Percentiles rank a stretch among this genome's conserved stretches.
These are phyloP conservation scores for Aspergillus ustus DNA, from an alignment of 2,329 filamentous ascomycete genomes.

Conservation along the genomic window DNA sequence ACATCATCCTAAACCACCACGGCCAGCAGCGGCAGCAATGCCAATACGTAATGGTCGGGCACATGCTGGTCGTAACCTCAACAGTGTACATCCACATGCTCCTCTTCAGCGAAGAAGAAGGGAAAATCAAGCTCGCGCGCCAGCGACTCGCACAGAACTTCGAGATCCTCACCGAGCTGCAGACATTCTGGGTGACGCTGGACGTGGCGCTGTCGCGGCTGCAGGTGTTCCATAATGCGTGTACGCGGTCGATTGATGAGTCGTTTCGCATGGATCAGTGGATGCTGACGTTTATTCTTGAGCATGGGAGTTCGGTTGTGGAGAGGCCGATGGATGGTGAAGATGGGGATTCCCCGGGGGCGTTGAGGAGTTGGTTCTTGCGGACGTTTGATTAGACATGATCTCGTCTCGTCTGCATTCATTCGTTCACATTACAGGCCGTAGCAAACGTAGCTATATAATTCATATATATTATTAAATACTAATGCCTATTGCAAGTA, in stretches of 20 bases:
- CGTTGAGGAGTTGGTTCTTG: neutral
- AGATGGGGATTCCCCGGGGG: neutral
- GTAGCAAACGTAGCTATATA: neutral
- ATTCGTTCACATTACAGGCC: too few species aligned
- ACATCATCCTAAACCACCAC: neutral
- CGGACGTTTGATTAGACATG: neutral
- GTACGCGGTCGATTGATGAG: constrained; percentile 41
- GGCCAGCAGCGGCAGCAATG: constrained; percentile 39
- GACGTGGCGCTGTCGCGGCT: constrained; percentile 46
- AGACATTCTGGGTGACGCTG: constrained; percentile 48
- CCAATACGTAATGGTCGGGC: constrained; percentile 53
- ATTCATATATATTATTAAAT: neutral
- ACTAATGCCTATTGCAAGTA: neutral
- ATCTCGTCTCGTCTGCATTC: too few species aligned
- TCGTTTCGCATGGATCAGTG: constrained; percentile 49
- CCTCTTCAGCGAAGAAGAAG: constrained; percentile 46
- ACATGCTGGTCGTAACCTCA: constrained; percentile 54
- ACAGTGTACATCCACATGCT: constrained; percentile 54
- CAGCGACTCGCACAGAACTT: constrained; percentile 51
- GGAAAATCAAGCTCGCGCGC: constrained; percentile 40
- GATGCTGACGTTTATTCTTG: constrained; percentile 44
- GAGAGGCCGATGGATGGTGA: neutral
- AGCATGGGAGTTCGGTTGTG: neutral
- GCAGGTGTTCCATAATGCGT: constrained; percentile 49
- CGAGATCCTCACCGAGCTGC: constrained; percentile 47